Evolutionary conservation across 257 asterid species (phyloP).

Genomic region (Cinchona pubescens): DNA sequence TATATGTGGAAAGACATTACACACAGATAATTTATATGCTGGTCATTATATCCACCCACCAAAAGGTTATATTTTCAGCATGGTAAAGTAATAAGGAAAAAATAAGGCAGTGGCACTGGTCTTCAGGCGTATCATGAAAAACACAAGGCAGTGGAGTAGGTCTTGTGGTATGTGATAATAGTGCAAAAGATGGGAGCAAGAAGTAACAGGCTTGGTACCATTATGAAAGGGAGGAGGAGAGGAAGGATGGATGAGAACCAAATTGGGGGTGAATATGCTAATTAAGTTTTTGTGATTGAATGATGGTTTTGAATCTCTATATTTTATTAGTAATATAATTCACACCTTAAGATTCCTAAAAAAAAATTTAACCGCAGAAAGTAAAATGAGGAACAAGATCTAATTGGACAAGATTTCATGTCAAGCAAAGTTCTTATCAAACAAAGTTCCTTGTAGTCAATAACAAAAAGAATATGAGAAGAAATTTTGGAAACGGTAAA

Average conservation of each 20-base stretch:
- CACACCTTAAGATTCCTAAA: neutral
- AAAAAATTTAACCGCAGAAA: neutral
- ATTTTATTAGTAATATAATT: neutral
- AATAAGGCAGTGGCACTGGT: neutral
- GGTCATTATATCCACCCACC: neutral
- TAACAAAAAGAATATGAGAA: no score
- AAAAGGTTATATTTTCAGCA: neutral
- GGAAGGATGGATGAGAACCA: neutral
- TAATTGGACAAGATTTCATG: neutral
- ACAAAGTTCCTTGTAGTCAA: neutral
- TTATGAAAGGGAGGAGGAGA: neutral
- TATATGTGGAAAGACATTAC: neutral
- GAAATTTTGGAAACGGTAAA: neutral
- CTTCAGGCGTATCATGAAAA: neutral
- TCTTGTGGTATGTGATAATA: no score
- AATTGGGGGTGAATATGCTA: neutral
- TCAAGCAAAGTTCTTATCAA: neutral
- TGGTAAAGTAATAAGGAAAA: no score
- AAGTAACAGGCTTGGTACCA: constrained; percentile 3
- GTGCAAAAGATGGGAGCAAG: no score
- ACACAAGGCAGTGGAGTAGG: neutral
- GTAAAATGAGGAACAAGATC: neutral
- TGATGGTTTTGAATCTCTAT: neutral
- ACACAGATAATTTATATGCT: neutral
- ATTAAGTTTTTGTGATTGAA: neutral